Base-by-base conservation (phyloP, 2,329 filamentous ascomycete genomes). In the Diaporthe citriasiana region DNA sequence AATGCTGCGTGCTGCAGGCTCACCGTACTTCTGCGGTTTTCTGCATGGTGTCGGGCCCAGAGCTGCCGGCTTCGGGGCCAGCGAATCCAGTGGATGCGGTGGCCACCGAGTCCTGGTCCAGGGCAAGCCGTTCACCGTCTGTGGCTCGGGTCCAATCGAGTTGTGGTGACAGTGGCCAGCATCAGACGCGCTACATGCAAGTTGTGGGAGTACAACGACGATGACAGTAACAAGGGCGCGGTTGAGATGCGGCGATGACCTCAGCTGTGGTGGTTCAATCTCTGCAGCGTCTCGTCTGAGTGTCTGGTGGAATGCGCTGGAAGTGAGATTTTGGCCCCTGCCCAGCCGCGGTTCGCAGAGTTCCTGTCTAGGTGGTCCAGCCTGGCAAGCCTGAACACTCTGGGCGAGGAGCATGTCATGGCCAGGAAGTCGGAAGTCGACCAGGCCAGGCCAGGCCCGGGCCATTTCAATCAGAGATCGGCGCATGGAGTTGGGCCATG, bases 11-110 rank as follows among this genome's bases (percentile, higher is more conserved):
- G 22, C 70, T 69, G 59, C 56, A 70, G 27, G 42, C 71, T 74
- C 74, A 75, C 74, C 74, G 74, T 73, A 57, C 70, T 75, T 73
- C 71, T 75, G 73, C 73, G 72, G 66, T 63, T 53, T 51, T 57
- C 63, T 71, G 74, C 60, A 57, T 71, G 74, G 68, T 65, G 19
- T 56, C 57, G 33, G 40, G 57, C 33, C 30, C 22, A 70, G 53
- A 72, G 68, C 68, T 69, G 59, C 68, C 57, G 45, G 59, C 42
- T 71, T 72, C 66, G 73, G 71, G 65, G 73, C 71, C 65, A 30
- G 35, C 42, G 35, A 3, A 38, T 19, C 33, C 55, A 51, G 69
- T 71, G 69, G 69, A 51, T 71, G 42, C 55, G 12, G 53, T 59
- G 38, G 68, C 40, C n/a, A 51, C 47, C 63, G 45, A 68, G 63